Conservation (phyloP, 2,329 filamentous ascomycete species). For the Coleophoma cylindrospora region DNA sequence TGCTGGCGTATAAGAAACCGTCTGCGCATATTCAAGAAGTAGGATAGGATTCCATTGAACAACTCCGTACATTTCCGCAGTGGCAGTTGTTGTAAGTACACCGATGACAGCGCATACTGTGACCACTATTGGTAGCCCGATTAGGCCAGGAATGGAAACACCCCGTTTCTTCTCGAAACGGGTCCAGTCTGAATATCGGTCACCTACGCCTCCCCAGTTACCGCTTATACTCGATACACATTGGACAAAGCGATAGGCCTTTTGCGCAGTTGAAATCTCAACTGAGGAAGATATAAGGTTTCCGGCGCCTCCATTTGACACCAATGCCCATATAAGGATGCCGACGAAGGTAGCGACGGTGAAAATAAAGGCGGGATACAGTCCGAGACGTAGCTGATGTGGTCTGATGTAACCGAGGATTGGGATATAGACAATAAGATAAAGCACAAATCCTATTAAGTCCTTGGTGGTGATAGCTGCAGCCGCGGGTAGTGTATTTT, state of each 20-base stretch:
- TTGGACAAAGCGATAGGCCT: slow-evolving; percentile 31
- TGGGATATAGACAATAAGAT: slow-evolving; percentile 10
- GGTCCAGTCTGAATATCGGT: slow-evolving; percentile 35
- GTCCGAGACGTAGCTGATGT: neutral
- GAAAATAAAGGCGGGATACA: slow-evolving; percentile 33
- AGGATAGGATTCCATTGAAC: slow-evolving; percentile 40
- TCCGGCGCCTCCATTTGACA: slow-evolving; percentile 26
- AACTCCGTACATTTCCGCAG: slow-evolving; percentile 42
- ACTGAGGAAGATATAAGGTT: slow-evolving; percentile 13
- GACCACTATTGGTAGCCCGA: slow-evolving; percentile 29
- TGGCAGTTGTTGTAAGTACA: slow-evolving; percentile 44
- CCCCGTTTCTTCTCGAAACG: slow-evolving; percentile 33
- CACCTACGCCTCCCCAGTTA: slow-evolving; percentile 31
- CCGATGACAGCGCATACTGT: slow-evolving; percentile 31
- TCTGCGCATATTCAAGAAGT: slow-evolving; percentile 34
- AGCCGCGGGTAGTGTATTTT: slow-evolving; percentile 25
- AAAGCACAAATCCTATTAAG: slow-evolving; percentile 30
- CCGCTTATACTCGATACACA: neutral
- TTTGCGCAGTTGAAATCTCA: slow-evolving; percentile 6
- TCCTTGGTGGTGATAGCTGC: slow-evolving; percentile 27
- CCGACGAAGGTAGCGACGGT: slow-evolving; percentile 23
- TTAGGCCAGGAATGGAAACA: slow-evolving; percentile 34
- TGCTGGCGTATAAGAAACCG: slow-evolving; percentile 28
- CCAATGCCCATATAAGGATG: slow-evolving; percentile 30
- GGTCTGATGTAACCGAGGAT: neutral